Conservation (phyloP, 805 yeast genomes). For the Candida nanaspora region DNA sequence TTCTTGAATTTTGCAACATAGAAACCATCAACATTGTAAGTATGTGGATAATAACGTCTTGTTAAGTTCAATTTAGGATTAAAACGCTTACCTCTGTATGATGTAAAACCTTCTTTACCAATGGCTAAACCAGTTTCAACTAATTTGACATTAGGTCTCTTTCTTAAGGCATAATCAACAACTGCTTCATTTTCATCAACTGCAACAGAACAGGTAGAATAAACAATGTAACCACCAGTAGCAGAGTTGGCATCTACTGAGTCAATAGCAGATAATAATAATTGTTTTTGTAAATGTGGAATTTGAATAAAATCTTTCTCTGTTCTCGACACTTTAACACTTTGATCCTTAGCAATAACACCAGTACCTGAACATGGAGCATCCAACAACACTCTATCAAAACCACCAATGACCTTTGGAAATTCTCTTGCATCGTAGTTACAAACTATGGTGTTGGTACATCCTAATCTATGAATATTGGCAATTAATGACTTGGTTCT, state of each 20-base stretch:
- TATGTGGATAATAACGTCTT: slow-evolving; percentile 96
- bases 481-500: slow-evolving; percentile 96
- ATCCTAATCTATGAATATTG: slow-evolving; percentile 93
- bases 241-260: slow-evolving; percentile 90
- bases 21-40: slow-evolving; percentile 97
- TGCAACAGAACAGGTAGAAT: slow-evolving; percentile 97
- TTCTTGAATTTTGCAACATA: slow-evolving; percentile 95
- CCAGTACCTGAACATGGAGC: slow-evolving; percentile 99
- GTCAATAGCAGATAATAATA: slow-evolving; percentile 90
- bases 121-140: slow-evolving; percentile 89
- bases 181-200: slow-evolving; percentile 98
- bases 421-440: slow-evolving; percentile 98
- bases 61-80: slow-evolving; percentile 71
- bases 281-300: slow-evolving; percentile 94
- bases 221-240: slow-evolving; percentile 90
- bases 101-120: slow-evolving; percentile 93
- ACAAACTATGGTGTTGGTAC: slow-evolving; percentile 93
- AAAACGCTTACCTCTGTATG: slow-evolving; percentile 89
- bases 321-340: slow-evolving; percentile 87
- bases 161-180: slow-evolving; percentile 93
- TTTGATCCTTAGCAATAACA: slow-evolving; percentile 95
- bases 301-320: slow-evolving; percentile 95
- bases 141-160: slow-evolving; percentile 91
- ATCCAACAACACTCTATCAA: slow-evolving; percentile 88
- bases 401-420: slow-evolving; percentile 97